Percentiles rank a stretch among this genome's conserved stretches.
Conservation (phyloP, 805 yeast genomes). For the Starmerella potacharoeniae region DNA sequence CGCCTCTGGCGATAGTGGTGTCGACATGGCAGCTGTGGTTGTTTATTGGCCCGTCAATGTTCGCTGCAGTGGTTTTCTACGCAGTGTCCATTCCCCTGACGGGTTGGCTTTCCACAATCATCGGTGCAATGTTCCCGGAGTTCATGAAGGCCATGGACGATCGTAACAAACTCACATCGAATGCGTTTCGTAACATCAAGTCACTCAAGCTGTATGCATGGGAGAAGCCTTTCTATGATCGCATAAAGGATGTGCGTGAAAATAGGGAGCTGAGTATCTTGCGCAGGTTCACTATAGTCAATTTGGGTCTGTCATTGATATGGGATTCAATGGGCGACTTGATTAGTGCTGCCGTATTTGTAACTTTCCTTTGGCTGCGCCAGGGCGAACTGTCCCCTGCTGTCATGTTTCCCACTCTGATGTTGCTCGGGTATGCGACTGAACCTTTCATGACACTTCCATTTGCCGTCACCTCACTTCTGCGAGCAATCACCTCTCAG, state of each 20-base stretch:
- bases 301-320: constrained; percentile 34
- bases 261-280: constrained; percentile 71
- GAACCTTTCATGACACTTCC: constrained; percentile 89
- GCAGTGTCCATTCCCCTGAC: constrained; percentile 66
- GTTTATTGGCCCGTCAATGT: constrained; percentile 73
- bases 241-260: constrained; percentile 61
- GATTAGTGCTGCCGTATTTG: constrained; percentile 82
- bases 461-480: constrained; percentile 65
- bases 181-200: constrained; percentile 78
- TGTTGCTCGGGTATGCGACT: constrained; percentile 56
- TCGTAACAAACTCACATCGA: constrained; percentile 76
- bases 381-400: constrained; percentile 70
- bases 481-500: constrained; percentile 60
- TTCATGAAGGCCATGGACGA: constrained; percentile 85
- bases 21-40: constrained; percentile 63
- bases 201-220: constrained; percentile 90
- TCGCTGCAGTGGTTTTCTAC: constrained; percentile 76
- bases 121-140: constrained; percentile 53
- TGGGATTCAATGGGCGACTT: constrained; percentile 63
- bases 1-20: constrained; percentile 71
- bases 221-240: constrained; percentile 77
- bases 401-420: constrained; percentile 56
- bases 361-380: constrained; percentile 54
- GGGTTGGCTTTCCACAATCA: constrained; percentile 45
- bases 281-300: constrained; percentile 49